Evolutionary conservation across 257 asterid species (phyloP), one percentile per base, ranked within the genome.

Genomic region (Coffea eugenioides): DNA sequence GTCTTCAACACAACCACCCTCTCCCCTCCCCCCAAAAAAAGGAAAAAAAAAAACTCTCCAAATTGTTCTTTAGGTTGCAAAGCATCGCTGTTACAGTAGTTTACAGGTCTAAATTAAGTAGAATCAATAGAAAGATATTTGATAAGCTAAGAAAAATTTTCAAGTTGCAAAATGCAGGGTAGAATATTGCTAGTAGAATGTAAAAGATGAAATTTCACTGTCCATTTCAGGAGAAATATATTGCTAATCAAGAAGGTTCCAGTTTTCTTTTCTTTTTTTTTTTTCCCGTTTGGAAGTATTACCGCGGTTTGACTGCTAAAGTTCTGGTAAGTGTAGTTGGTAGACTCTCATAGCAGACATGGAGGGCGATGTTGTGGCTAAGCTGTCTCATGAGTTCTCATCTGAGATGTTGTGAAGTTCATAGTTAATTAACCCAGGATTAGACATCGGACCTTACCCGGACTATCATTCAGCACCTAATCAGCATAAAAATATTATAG

Each of bases 381-480:
- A 76, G 34, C 65, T 65, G 73, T 65, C 64, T 77, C 12, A 11
- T 15, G 65, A 27, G 45, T 25, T 25, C 21, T 46, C 49, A 14
- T 64, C 43, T 65, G 51, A 46, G 36, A 20, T 43, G 43, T 62
- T 76, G 27, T 23, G 39, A 27, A 43, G 5, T 31, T 14, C 65
- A 25, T 21, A 64, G 8, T 45, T 23, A 72, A 46, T 72, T 34
- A 49, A 69, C 13, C 36, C 11, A 56, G 83, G 74, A 67, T 80
- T 43, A 4, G 83, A 75, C 80, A 41, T 46, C n/a, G 36, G 27
- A 80, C 65, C 83, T 80, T 80, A 36, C 72, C 27, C 56, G 2
- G 39, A 25, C n/a, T 77, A 36, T 52, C 11, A 46, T 48, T 77
- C 65, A 27, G 23, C 80, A 77, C 80, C 80, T 77, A 65, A 77